A percentile compares a stretch with the other conserved stretches of the same genome.
Conservation (phyloP, 78 protist genomes). For the Polysphondylium violaceum region DNA sequence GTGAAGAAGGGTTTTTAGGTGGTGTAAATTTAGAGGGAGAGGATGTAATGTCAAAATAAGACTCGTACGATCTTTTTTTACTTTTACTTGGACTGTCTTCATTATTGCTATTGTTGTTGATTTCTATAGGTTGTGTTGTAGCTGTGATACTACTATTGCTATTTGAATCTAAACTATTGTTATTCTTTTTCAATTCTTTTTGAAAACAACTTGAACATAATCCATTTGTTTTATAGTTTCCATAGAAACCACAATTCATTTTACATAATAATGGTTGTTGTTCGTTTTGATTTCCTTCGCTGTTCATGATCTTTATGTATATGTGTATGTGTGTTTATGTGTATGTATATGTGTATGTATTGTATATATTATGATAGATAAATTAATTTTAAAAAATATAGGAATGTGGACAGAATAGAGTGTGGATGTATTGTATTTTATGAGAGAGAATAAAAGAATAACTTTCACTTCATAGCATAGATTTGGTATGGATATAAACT, state of each 20-base stretch:
- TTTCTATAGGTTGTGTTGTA: neutral
- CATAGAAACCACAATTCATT: slow-evolving; percentile 67
- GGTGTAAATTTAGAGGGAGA: no score
- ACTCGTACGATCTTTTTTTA: slow-evolving; percentile 23
- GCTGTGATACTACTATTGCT: neutral
- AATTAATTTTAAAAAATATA: no score
- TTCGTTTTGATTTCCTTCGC: slow-evolving; percentile 1
- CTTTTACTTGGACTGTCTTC: slow-evolving; percentile 14
- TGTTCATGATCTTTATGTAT: neutral
- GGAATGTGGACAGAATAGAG: no score
- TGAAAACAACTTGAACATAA: slow-evolving; percentile 68
- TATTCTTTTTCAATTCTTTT: slow-evolving; percentile 35
- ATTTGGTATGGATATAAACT: no score
- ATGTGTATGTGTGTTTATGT: no score
- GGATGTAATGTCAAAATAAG: no score
- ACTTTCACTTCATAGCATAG: no score
- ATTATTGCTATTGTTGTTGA: neutral
- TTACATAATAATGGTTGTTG: slow-evolving; percentile 31
- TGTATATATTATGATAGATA: no score
- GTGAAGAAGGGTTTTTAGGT: neutral
- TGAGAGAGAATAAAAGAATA: no score
- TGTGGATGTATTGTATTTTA: no score
- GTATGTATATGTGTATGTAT: no score
- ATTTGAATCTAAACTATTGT: neutral
- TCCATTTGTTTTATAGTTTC: slow-evolving; percentile 55